Conservation (phyloP, 1,284 basidiomycete species). For the Golubevia pallescens region DNA sequence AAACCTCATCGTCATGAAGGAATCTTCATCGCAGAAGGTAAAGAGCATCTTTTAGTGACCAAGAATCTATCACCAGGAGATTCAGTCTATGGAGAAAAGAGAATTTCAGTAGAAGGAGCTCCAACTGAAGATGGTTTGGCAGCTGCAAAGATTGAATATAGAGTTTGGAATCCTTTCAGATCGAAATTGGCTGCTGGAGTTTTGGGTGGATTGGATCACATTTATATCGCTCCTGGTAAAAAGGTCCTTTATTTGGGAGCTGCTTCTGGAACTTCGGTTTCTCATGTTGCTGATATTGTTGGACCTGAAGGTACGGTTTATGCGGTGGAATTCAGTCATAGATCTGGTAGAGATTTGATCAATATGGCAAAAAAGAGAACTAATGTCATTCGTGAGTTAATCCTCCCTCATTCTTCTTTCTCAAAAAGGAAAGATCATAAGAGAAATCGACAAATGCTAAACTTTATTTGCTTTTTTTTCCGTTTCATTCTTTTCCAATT, state of each 20-base stretch:
- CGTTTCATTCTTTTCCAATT: neutral
- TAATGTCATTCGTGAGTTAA: slow-evolving; percentile 96
- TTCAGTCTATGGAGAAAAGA: slow-evolving; percentile 96
- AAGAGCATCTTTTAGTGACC: slow-evolving; percentile 96
- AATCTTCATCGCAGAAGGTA: slow-evolving; percentile 71
- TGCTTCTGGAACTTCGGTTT: slow-evolving; percentile 92
- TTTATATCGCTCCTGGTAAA: slow-evolving; percentile 90
- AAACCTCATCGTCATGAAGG: slow-evolving; percentile 95
- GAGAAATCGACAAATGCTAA: too few relatives aligned
- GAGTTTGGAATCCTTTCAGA: slow-evolving; percentile 99
- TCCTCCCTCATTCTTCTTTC: too few relatives aligned
- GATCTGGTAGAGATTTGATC: slow-evolving; percentile 95
- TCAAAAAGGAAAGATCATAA: too few relatives aligned
- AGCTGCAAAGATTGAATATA: slow-evolving; percentile 90
- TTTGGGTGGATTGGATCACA: slow-evolving; percentile 90
- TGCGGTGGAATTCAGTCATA: slow-evolving; percentile 96
- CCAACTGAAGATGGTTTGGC: slow-evolving; percentile 69
- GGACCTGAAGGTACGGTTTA: slow-evolving; percentile 97
- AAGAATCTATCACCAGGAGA: slow-evolving; percentile 97
- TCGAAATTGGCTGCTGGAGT: slow-evolving; percentile 97
- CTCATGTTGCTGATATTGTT: slow-evolving; percentile 97
- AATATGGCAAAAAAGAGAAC: slow-evolving; percentile 99
- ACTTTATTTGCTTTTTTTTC: neutral
- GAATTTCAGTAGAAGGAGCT: slow-evolving; percentile 70
- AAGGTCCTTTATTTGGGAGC: slow-evolving; percentile 98